These are phyloP conservation scores for Agrocybe chaxingu DNA, from an alignment of 768 basidiomycete genomes.

Conservation along the genomic window DNA sequence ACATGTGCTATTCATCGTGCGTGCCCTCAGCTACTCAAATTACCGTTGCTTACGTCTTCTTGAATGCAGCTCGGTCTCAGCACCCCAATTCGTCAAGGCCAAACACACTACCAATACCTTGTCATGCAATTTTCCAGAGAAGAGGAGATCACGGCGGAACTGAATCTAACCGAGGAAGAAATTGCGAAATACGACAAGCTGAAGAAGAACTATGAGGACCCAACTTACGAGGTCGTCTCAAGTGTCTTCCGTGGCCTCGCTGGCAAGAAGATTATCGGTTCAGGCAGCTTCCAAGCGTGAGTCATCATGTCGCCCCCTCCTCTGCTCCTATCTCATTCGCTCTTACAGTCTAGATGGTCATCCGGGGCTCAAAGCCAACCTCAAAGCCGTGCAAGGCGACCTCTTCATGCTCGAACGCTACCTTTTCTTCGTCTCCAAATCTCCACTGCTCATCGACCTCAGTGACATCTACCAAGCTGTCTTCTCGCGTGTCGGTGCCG, in stretches of 20 bases:
- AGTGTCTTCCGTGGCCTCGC: conserved; percentile 89
- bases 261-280: conserved; percentile 87
- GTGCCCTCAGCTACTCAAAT: conserved; percentile 23
- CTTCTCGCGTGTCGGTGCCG: conserved; percentile 91
- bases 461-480: conserved; percentile 86
- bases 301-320: conserved; percentile 8
- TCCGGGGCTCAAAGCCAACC: conserved; percentile 94
- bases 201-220: conserved; percentile 92
- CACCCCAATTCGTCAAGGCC: conserved; percentile 95
- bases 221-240: conserved; percentile 93
- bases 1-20: conserved; percentile 91
- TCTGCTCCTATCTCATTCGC: neutral
- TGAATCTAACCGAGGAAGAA: conserved; percentile 90
- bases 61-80: conserved; percentile 74
- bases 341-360: conserved; percentile 74
- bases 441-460: conserved; percentile 85
- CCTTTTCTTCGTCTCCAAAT: conserved; percentile 96
- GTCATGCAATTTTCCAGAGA: conserved; percentile 98
- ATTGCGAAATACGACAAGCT: conserved; percentile 77
- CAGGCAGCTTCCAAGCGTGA: conserved; percentile 83
- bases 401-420: conserved; percentile 98
- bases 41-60: conserved; percentile 2
- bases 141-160: conserved; percentile 93
- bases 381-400: conserved; percentile 96
- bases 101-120: conserved; percentile 95